A percentile compares a stretch with the other conserved stretches of the same genome.
Conservation (phyloP, 2,329 filamentous ascomycete genomes). For the Drechslerella dactyloides region DNA sequence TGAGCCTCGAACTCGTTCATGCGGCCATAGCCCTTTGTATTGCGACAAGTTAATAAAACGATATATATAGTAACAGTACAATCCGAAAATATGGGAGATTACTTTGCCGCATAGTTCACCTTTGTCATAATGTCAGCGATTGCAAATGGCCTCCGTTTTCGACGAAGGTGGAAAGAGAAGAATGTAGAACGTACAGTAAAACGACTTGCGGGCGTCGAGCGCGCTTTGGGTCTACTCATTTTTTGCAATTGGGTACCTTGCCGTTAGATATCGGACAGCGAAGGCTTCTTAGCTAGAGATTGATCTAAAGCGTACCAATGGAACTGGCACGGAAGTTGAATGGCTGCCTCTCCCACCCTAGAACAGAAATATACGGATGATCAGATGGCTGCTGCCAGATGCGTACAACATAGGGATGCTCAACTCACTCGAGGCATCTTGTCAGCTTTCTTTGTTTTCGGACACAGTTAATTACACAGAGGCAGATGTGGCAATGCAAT, state of each 20-base stretch:
- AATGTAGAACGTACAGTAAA: conserved; percentile 22
- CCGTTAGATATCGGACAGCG: background rate
- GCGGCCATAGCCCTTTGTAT: conserved; percentile 81
- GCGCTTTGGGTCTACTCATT: conserved; percentile 41
- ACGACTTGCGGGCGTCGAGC: conserved; percentile 48
- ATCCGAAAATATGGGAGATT: background rate
- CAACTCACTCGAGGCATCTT: conserved; percentile 46
- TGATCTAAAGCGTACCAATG: conserved; percentile 21
- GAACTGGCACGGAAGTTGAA: conserved; percentile 44
- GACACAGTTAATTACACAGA: background rate
- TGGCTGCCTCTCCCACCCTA: conserved; percentile 47
- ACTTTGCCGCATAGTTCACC: conserved; percentile 49
- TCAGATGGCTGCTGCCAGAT: background rate
- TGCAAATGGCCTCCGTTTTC: background rate
- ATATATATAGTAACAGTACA: background rate
- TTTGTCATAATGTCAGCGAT: background rate
- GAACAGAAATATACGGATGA: background rate
- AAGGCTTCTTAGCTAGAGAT: background rate
- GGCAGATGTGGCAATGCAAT: conserved; percentile 4
- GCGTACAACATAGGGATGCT: background rate
- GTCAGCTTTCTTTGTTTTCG: background rate
- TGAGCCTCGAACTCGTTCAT: conserved; percentile 97
- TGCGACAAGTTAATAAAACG: background rate
- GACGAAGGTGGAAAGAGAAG: background rate
- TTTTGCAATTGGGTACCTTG: background rate